Base-by-base conservation (phyloP, 148 eudicot species). In the Diospyros lotus region DNA sequence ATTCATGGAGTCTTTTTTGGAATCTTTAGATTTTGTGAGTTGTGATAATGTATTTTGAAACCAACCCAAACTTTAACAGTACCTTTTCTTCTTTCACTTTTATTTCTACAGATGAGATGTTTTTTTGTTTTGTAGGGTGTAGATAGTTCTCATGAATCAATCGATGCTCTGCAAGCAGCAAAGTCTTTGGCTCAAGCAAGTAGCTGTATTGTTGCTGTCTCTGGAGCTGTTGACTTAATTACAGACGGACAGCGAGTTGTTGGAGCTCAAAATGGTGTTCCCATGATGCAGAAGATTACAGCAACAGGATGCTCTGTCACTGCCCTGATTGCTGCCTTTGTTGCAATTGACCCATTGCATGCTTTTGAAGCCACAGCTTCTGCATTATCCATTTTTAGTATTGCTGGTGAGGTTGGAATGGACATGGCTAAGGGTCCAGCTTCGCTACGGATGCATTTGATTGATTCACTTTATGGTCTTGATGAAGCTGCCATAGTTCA, bases 291-390 rank as follows among this genome's bases (percentile, higher is more conserved):
- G 71, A 86, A 78, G 77, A 90, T 92, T 54, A 90, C 94, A 40
- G 96, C 96, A 10, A 92, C 94, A 2, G 96, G 97, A 46, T 92
- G 97, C 58, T 86, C 98, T 17, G 97, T 89, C 66, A 90, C 97
- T 43, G 96, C 94, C 9, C 89, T 90, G 45, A 89, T 92, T 68
- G 83, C 97, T 59, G 94, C 97, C 78, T 95, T 92, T 76, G 86
- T 92, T 68, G 91, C 94, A 79, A 75, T 88, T 63, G 89, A 90
- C 64, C 87, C 93, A 51, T 62, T 67, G 54, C 82, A 74, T 64
- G 88, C 89, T 18, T 83, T 95, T 68, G 94, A 92, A 84, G 98
- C 98, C 58, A 87, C 96, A 4, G 85, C 84, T 59, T 76, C 96
- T 50, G 97, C 98, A 43, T 58, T 92, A 38, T 88, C 93, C 39